phyloP scores from a whole-genome alignment of 192 early-diverging fungal genomes.

The Coemansia sp. region DNA sequence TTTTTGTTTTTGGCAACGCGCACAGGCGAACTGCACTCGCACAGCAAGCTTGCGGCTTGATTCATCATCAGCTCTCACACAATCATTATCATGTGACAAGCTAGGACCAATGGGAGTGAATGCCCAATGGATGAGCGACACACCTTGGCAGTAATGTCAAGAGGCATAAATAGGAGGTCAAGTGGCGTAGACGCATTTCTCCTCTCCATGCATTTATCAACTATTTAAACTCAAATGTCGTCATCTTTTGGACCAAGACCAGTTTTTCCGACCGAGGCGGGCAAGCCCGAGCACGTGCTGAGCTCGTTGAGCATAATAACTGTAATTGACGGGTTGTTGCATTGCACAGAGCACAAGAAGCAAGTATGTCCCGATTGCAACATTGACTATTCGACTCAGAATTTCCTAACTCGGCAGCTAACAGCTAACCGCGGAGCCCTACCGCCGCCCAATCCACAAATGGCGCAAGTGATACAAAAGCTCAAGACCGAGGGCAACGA shows the following conservation, averaged over 20 bases:
- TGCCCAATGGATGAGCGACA: too few species aligned
- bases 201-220: too few species aligned
- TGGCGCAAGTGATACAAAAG: slow-evolving; percentile 53
- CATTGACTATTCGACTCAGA: slow-evolving; percentile 60
- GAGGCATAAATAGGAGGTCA: too few species aligned
- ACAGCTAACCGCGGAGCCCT: slow-evolving; percentile 58
- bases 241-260: slow-evolving; percentile 38
- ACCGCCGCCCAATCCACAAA: slow-evolving; percentile 65
- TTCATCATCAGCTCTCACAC: too few species aligned
- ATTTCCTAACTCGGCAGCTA: slow-evolving; percentile 61
- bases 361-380: slow-evolving; percentile 62
- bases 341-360: slow-evolving; percentile 59
- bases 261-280: slow-evolving; percentile 29
- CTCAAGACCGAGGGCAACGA: slow-evolving; percentile 81
- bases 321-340: slow-evolving; percentile 52
- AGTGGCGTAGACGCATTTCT: too few species aligned
- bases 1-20: too few species aligned
- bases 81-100: too few species aligned
- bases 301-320: neutral
- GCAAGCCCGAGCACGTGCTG: slow-evolving; percentile 12
- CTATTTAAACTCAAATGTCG: neutral
- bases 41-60: too few species aligned
- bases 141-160: too few species aligned
- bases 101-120: too few species aligned
- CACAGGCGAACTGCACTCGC: too few species aligned